Percentiles rank a stretch among this genome's conserved stretches.
Conservation (phyloP, 1,284 basidiomycete genomes). For the Trichosporon coremiiforme region DNA sequence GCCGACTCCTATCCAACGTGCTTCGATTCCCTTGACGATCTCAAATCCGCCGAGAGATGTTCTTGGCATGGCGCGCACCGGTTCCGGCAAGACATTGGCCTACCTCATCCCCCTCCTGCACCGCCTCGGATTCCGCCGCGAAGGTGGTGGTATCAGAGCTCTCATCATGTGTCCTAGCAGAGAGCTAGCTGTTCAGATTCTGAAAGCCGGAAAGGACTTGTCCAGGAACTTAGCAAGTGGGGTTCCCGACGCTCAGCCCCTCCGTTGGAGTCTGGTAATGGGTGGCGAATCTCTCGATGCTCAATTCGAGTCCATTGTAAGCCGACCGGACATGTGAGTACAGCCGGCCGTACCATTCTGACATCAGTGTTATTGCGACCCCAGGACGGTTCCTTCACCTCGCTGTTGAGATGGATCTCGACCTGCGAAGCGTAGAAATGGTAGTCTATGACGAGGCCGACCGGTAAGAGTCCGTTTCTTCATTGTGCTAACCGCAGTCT, state of each 20-base stretch:
- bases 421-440: conserved; percentile 83
- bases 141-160: conserved; percentile 76
- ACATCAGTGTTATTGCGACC: conserved; percentile 84
- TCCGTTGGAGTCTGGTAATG: conserved; percentile 93
- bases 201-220: conserved; percentile 93
- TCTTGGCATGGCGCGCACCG: conserved; percentile 97
- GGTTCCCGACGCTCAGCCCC: conserved; percentile 62
- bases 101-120: conserved; percentile 93
- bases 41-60: conserved; percentile 86
- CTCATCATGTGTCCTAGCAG: conserved; percentile 89
- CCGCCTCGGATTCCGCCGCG: conserved; percentile 72
- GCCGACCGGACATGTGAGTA: conserved; percentile 87
- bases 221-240: conserved; percentile 64
- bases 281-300: conserved; percentile 95
- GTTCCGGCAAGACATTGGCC: conserved; percentile 96
- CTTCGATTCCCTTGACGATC: conserved; percentile 83
- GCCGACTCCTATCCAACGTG: conserved; percentile 94
- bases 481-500: conserved; percentile 59
- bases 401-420: conserved; percentile 94
- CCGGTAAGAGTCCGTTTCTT: conserved; percentile 50
- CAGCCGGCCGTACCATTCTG: conserved; percentile 34
- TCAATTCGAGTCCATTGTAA: conserved; percentile 93
- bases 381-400: conserved; percentile 96
- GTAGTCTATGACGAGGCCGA: conserved; percentile 99
- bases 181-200: conserved; percentile 90